Evolutionary conservation across 768 basidiomycete genomes (phyloP).

Genomic region (Pisolithus orientalis): DNA sequence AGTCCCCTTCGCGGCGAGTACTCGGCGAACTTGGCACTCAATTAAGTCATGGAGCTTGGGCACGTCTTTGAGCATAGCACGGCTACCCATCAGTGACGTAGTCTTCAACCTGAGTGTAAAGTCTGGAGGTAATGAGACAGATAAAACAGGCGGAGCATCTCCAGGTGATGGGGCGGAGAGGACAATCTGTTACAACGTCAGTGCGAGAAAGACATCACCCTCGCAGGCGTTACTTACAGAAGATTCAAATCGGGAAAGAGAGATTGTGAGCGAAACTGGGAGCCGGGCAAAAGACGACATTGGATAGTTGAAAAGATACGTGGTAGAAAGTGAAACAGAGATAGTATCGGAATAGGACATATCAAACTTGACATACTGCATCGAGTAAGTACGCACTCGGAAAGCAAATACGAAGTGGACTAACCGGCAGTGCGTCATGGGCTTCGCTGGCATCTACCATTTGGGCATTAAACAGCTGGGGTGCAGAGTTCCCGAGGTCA

Average conservation of each 20-base stretch:
- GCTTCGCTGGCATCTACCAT: constrained; percentile 23
- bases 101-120: constrained; percentile 85
- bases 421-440: constrained; percentile 24
- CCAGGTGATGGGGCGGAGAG: constrained; percentile 54
- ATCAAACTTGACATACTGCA: constrained; percentile 76
- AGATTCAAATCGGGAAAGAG: constrained; percentile 67
- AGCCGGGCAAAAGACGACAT: constrained; percentile 77
- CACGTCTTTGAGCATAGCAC: constrained; percentile 96
- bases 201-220: not conserved
- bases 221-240: constrained; percentile 36
- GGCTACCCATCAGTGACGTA: constrained; percentile 88
- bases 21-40: constrained; percentile 70
- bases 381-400: constrained; percentile 10
- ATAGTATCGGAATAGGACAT: constrained; percentile 78
- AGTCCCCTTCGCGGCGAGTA: constrained; percentile 50
- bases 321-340: constrained; percentile 78
- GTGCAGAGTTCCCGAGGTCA: constrained; percentile 76
- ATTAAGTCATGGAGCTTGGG: constrained; percentile 97
- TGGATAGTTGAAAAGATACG: constrained; percentile 80
- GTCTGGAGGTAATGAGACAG: constrained; percentile 73
- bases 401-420: constrained; percentile 1
- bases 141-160: constrained; percentile 53
- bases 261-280: constrained; percentile 75
- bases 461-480: constrained; percentile 66
- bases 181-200: constrained; percentile 40